A percentile compares a stretch with the other conserved stretches of the same genome.
phyloP scores from a whole-genome alignment of 2,329 filamentous ascomycete genomes.

The Hortaea werneckii region DNA sequence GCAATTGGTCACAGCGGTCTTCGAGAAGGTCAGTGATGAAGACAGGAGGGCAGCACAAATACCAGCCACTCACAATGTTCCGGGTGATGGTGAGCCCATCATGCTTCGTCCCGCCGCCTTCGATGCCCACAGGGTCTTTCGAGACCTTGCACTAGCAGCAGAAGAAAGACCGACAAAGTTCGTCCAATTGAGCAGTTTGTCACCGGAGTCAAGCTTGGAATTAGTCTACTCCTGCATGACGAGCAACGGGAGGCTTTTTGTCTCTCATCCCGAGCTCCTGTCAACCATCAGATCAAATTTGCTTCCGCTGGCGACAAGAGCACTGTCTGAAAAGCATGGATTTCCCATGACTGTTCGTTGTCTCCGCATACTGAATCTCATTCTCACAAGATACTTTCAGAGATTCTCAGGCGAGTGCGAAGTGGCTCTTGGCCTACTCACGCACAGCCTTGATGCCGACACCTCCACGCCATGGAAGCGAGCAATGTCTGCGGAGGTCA shows the following conservation, averaged over 20 bases:
- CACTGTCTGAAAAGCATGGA: slow-evolving; percentile 64
- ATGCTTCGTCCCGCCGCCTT: slow-evolving; percentile 65
- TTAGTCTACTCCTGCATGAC: slow-evolving; percentile 83
- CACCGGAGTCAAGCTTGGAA: slow-evolving; percentile 77
- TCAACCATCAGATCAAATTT: slow-evolving; percentile 66
- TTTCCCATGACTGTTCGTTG: slow-evolving; percentile 78
- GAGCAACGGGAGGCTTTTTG: slow-evolving; percentile 74
- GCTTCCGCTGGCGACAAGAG: slow-evolving; percentile 72
- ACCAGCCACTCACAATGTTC: slow-evolving; percentile 51
- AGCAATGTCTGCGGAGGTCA: slow-evolving; percentile 81
- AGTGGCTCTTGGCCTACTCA: slow-evolving; percentile 69
- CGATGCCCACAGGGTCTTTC: slow-evolving; percentile 80
- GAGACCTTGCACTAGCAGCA: slow-evolving; percentile 79
- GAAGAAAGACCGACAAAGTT: slow-evolving; percentile 78
- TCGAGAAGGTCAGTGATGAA: slow-evolving; percentile 79
- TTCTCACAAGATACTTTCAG: slow-evolving; percentile 67
- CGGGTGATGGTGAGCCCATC: slow-evolving; percentile 53
- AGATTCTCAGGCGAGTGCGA: slow-evolving; percentile 71
- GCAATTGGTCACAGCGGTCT: slow-evolving; percentile 83
- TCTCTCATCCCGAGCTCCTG: slow-evolving; percentile 67
- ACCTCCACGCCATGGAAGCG: slow-evolving; percentile 70
- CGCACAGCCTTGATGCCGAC: slow-evolving; percentile 81
- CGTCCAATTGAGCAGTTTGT: slow-evolving; percentile 65
- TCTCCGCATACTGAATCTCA: slow-evolving; percentile 69
- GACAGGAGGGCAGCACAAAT: slow-evolving; percentile 53